phyloP scores from a whole-genome alignment of 768 basidiomycete genomes.

The Vishniacozyma victoriae region DNA sequence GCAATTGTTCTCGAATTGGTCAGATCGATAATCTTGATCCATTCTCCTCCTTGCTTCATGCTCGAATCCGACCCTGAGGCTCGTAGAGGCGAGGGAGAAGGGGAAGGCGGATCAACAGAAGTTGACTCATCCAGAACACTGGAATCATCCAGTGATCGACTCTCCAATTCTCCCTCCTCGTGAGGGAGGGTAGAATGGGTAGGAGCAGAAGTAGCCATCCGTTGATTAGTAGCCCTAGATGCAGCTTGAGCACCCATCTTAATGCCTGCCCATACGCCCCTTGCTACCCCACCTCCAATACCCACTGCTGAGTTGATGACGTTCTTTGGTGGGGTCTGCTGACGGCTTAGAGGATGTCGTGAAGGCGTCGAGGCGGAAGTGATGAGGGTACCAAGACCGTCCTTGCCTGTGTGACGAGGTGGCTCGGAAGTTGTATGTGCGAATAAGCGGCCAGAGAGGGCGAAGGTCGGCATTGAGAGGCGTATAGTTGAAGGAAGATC shows the following conservation, averaged over 20 bases:
- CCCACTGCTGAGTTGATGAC: conserved; percentile 24
- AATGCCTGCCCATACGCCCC: conserved; percentile 42
- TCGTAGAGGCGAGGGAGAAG: no score
- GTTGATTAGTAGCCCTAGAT: conserved; percentile 12
- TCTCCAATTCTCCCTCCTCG: conserved; percentile 4
- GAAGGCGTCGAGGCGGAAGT: conserved; percentile 10
- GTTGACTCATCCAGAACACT: conserved; percentile 16
- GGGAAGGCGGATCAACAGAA: no score
- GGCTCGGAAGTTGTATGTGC: conserved; percentile 19
- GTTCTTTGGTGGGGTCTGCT: background rate
- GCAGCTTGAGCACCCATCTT: conserved; percentile 38
- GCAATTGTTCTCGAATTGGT: conserved; percentile 13
- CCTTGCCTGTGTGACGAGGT: conserved; percentile 18
- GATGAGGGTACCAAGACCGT: conserved; percentile 29
- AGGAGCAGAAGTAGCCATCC: conserved; percentile 35
- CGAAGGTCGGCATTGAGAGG: conserved; percentile 15
- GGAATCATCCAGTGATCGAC: conserved; percentile 12
- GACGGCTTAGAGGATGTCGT: background rate
- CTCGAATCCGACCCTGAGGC: no score
- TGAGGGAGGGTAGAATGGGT: no score
- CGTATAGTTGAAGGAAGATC: conserved; percentile 5
- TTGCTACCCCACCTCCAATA: conserved; percentile 35
- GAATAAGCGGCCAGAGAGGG: conserved; percentile 25
- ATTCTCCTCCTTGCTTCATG: conserved; percentile 20
- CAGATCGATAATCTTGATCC: conserved; percentile 40